Percentiles rank a stretch among this genome's conserved stretches.
Evolutionary conservation across 2,329 filamentous ascomycete genomes (phyloP).

Genomic region (Botryosphaeria agaves): DNA sequence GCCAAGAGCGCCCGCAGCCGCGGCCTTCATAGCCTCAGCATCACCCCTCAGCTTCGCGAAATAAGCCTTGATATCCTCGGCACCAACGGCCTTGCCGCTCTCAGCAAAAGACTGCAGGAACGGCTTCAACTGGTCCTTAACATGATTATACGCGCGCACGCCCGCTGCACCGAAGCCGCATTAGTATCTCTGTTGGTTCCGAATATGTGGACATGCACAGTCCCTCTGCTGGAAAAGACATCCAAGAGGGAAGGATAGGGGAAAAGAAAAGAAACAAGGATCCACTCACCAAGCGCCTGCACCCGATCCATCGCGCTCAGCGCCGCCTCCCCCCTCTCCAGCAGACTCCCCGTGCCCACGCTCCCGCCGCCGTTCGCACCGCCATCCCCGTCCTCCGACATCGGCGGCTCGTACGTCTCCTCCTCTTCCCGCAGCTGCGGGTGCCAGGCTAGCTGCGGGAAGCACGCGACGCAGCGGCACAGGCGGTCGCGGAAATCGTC

Average conservation of each 20-base stretch:
- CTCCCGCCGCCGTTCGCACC: conserved; percentile 22
- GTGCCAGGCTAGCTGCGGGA: conserved; percentile 50
- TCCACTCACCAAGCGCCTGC: conserved; percentile 66
- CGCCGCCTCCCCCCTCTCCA: conserved; percentile 84
- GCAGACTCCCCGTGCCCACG: conserved; percentile 61
- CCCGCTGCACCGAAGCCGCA: too few species aligned
- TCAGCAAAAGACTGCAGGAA: conserved; percentile 92
- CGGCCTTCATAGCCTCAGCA: conserved; percentile 51
- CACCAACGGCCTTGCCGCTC: conserved; percentile 70
- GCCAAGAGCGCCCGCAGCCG: conserved; percentile 33
- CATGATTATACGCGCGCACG: conserved; percentile 93
- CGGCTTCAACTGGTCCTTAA: conserved; percentile 88
- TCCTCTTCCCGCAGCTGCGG: conserved; percentile 84
- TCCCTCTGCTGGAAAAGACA: too few species aligned
- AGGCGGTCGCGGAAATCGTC: conserved; percentile 63
- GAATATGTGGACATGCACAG: too few species aligned
- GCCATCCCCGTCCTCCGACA: conserved; percentile 41
- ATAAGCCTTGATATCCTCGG: conserved; percentile 91
- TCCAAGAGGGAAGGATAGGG: too few species aligned
- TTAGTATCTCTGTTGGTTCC: too few species aligned
- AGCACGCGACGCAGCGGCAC: conserved; percentile 73
- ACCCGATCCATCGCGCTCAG: conserved; percentile 86
- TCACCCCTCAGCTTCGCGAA: conserved; percentile 91
- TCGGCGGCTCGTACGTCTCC: conserved; percentile 79
- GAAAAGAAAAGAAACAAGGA: too few species aligned